These are phyloP conservation scores for Flaveria bidentis DNA, from an alignment of 129 eudicot genomes.

Conservation along the genomic window DNA sequence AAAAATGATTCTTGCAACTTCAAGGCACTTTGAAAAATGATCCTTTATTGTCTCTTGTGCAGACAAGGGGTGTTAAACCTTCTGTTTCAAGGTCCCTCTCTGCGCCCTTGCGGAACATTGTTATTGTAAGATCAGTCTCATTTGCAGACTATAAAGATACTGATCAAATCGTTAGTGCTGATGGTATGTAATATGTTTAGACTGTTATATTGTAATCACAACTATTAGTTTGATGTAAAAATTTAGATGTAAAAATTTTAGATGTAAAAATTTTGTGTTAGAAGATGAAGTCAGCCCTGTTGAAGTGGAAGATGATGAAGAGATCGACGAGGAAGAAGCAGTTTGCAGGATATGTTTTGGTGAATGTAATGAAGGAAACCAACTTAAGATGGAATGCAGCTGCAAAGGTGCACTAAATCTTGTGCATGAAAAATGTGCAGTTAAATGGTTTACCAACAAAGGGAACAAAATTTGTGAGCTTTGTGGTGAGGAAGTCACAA, in stretches of 20 bases:
- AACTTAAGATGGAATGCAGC: conserved; percentile 83
- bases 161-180: conserved; percentile 45
- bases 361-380: conserved; percentile 74
- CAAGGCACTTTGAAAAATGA: background rate
- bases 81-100: conserved; percentile 81
- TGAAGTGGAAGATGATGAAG: conserved; percentile 66
- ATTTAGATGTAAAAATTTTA: conserved; percentile 2
- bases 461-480: conserved; percentile 80
- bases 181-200: conserved; percentile 44
- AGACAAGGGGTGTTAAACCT: conserved; percentile 48
- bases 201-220: background rate
- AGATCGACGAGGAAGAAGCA: conserved; percentile 97
- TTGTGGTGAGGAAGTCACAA: conserved; percentile 72
- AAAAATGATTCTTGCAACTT: background rate
- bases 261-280: conserved; percentile 15
- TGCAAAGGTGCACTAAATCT: conserved; percentile 93
- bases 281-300: conserved; percentile 54
- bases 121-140: conserved; percentile 76
- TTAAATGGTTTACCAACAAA: conserved; percentile 82
- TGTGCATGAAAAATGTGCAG: conserved; percentile 79
- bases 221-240: conserved; percentile 10
- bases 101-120: conserved; percentile 65
- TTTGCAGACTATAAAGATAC: conserved; percentile 54
- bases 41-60: conserved; percentile 25
- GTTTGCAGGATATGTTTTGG: conserved; percentile 88